Conservation (phyloP, 2,329 filamentous ascomycete species). For the Sporothrix protearum region DNA sequence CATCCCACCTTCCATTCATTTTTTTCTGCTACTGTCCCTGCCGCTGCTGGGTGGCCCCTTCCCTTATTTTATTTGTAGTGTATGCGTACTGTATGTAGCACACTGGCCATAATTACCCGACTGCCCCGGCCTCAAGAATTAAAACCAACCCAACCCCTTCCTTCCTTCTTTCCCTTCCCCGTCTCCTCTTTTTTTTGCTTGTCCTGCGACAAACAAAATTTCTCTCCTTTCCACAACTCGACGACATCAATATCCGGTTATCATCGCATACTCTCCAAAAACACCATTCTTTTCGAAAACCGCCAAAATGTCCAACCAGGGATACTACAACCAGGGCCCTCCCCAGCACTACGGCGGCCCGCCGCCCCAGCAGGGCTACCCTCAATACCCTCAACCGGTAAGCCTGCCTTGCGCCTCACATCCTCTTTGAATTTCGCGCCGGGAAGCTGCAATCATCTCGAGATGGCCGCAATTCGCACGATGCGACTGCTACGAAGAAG, state of each 20-base stretch:
- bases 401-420: slow-evolving; percentile 27
- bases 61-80: background rate
- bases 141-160: slow-evolving; percentile 10
- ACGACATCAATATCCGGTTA: background rate
- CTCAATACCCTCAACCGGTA: slow-evolving; percentile 45
- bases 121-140: slow-evolving; percentile 11
- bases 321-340: slow-evolving; percentile 40
- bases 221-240: background rate
- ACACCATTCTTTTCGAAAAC: background rate
- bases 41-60: slow-evolving; percentile 10
- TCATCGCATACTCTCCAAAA: background rate
- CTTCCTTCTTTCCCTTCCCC: background rate
- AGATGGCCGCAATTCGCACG: background rate
- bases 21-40: background rate
- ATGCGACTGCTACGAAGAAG: background rate
- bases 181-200: background rate
- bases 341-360: slow-evolving; percentile 29
- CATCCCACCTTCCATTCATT: background rate
- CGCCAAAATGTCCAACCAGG: slow-evolving; percentile 37
- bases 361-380: slow-evolving; percentile 35
- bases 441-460: background rate
- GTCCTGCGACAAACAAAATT: background rate
- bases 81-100: background rate
- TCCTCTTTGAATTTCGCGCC: background rate
- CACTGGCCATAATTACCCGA: background rate